A percentile compares a stretch with the other conserved stretches of the same genome.
Conservation (phyloP, 805 yeast genomes). For the Lachancea dasiensis region DNA sequence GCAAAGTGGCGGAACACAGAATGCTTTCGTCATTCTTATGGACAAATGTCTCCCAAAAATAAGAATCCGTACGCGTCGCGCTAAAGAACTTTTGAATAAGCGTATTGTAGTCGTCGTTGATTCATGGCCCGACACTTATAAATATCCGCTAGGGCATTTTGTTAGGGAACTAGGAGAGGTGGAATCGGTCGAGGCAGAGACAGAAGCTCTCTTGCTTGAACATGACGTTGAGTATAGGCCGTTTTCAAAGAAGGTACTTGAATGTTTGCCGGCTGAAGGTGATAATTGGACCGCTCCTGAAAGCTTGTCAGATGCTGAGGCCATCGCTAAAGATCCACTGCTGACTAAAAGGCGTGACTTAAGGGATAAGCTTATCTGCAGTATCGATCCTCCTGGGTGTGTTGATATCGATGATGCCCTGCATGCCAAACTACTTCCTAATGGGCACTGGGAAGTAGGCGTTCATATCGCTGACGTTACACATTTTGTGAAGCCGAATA, state of each 20-base stretch:
- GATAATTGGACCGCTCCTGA: constrained; percentile 88
- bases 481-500: constrained; percentile 89
- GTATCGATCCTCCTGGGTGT: constrained; percentile 97
- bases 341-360: constrained; percentile 67
- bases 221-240: constrained; percentile 97
- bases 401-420: constrained; percentile 98
- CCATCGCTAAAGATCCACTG: constrained; percentile 41
- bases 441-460: constrained; percentile 95
- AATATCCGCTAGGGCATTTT: constrained; percentile 91
- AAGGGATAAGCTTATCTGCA: constrained; percentile 84
- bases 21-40: constrained; percentile 82
- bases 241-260: constrained; percentile 84
- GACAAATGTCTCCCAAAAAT: constrained; percentile 84
- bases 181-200: constrained; percentile 91
- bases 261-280: constrained; percentile 90
- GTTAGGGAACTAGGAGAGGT: constrained; percentile 84
- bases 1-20: constrained; percentile 56
- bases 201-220: constrained; percentile 87
- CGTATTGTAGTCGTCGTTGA: constrained; percentile 91
- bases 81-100: constrained; percentile 74
- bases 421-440: constrained; percentile 77
- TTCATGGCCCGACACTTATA: constrained; percentile 80
- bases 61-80: constrained; percentile 81
- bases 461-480: constrained; percentile 99
- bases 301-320: constrained; percentile 47